A percentile compares a stretch with the other conserved stretches of the same genome.
phyloP scores from a whole-genome alignment of 495 filamentous ascomycete genomes.

The Patellaria atrata region DNA sequence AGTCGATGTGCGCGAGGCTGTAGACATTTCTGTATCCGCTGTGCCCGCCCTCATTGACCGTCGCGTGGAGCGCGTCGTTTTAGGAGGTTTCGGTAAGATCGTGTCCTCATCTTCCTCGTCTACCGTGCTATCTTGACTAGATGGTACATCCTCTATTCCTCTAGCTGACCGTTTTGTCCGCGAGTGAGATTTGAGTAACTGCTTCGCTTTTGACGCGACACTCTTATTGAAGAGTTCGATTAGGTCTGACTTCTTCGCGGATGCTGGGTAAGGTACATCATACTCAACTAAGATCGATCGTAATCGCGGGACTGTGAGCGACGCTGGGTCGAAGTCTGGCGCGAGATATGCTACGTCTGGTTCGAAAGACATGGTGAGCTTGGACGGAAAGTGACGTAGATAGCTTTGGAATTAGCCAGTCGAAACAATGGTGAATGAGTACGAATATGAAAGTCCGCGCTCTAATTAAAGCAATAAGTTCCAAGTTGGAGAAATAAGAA shows the following conservation, averaged over 20 bases:
- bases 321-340: constrained; percentile 66
- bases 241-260: constrained; percentile 79
- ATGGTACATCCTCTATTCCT: constrained; percentile 70
- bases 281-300: constrained; percentile 81
- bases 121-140: constrained; percentile 38
- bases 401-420: too few relatives aligned
- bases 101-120: constrained; percentile 29
- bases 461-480: too few relatives aligned
- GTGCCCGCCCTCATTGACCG: constrained; percentile 15
- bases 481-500: too few relatives aligned
- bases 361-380: too few relatives aligned
- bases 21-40: constrained; percentile 16
- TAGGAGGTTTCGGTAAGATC: constrained; percentile 29
- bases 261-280: constrained; percentile 66
- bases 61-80: constrained; percentile 12
- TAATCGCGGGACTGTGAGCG: constrained; percentile 70
- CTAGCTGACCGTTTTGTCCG: constrained; percentile 63
- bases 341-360: too few relatives aligned
- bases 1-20: constrained; percentile 12
- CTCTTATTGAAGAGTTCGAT: constrained; percentile 69
- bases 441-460: too few relatives aligned
- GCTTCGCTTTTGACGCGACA: constrained; percentile 60
- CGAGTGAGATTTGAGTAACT: constrained; percentile 56
- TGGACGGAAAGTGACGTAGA: too few relatives aligned
- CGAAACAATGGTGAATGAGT: too few relatives aligned